Evolutionary conservation across 345 rosid species (phyloP), one percentile per base, ranked within the genome.

Genomic region (Euclidium syriacum): DNA sequence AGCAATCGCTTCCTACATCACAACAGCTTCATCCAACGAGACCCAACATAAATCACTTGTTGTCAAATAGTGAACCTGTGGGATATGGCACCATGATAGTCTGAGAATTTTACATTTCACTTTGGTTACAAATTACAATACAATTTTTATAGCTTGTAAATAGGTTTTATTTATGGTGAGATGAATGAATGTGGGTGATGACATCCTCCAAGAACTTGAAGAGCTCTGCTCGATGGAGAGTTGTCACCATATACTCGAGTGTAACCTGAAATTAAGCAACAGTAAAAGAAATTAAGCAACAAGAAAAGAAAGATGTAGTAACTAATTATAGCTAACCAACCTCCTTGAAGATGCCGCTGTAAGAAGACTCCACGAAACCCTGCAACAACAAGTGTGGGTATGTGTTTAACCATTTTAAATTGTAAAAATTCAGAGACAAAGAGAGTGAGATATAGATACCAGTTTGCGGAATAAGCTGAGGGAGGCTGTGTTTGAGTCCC

Each of bases 301-400:
- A n/a, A n/a, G 51, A 26, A 18, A 47, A 27, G 35, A 24, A 52
- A 43, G 36, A 43, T 41, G n/a, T 7, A 41, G 56, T 50, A 36
- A 24, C 39, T 20, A 58, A 78, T 77, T 62, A n/a, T n/a, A n/a
- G n/a, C n/a, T n/a, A n/a, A n/a, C n/a, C n/a, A n/a, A 94, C 97
- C 92, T 94, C 97, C 73, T 89, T 81, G 73, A 90, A 94, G 60
- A 87, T 70, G 58, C 69, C 71, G 17, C 96, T 87, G 42, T 74
- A 44, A 72, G 91, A 81, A 42, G 69, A 71, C 66, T 84, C 81
- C 81, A 75, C 76, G 8, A 87, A 94, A 40, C 92, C 96, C 97
- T 94, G 34, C 22, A 78, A 24, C 53, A 3, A 46, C 17, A 15
- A 43, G 14, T 27, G 32, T n/a, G n/a, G n/a, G n/a, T n/a, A n/a